These are phyloP conservation scores for Ettlia oleoabundans DNA, from an alignment of 139 green algal species.

Conservation along the genomic window DNA sequence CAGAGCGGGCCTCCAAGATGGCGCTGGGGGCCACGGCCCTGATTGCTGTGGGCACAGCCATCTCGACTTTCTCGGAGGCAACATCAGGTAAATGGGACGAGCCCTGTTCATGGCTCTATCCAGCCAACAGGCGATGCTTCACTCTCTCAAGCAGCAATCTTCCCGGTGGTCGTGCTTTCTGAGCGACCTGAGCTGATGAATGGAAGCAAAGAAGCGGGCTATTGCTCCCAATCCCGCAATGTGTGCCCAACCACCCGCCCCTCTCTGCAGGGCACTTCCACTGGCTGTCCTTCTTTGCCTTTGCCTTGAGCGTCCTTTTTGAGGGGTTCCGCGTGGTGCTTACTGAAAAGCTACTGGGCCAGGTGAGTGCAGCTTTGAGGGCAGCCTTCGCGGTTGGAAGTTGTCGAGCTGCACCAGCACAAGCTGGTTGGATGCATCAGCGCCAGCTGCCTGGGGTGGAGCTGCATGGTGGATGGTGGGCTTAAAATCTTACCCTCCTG, in stretches of 20 bases:
- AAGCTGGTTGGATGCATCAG: too few species aligned
- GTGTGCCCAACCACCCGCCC: neutral
- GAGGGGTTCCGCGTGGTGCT: constrained; percentile 49
- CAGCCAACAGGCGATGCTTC: neutral
- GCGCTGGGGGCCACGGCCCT: constrained; percentile 30
- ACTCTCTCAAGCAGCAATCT: neutral
- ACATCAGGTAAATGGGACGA: neutral
- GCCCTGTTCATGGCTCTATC: too few species aligned
- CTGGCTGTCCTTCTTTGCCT: constrained; percentile 38
- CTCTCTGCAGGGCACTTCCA: constrained; percentile 33
- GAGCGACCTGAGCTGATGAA: neutral
- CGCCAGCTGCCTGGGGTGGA: too few species aligned
- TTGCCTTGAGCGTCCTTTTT: constrained; percentile 36
- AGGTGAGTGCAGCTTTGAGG: neutral
- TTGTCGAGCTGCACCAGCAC: too few species aligned
- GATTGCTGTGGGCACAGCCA: constrained; percentile 40
- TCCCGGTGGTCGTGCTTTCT: neutral
- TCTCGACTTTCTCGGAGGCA: constrained; percentile 36
- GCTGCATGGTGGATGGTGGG: too few species aligned
- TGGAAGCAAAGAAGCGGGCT: too few species aligned
- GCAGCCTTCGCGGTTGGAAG: too few species aligned
- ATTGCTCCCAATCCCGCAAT: too few species aligned
- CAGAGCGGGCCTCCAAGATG: constrained; percentile 30
- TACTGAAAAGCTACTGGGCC: constrained; percentile 32
- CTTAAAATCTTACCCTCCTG: too few species aligned